These are phyloP conservation scores for Tulasnella sp. DNA, from an alignment of 768 basidiomycete species.

Conservation along the genomic window DNA sequence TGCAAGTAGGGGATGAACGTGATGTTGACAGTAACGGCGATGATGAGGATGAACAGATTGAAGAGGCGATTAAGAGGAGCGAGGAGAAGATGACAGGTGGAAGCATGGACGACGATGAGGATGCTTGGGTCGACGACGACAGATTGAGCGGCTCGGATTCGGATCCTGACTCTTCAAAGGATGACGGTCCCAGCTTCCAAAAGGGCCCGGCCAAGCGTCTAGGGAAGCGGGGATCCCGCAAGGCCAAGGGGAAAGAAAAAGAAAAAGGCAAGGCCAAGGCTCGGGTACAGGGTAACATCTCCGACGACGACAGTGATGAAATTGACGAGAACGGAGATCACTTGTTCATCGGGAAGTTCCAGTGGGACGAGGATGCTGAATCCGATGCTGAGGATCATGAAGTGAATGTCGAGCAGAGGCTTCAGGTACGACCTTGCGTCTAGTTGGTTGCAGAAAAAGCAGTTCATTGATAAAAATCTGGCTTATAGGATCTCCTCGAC, in stretches of 20 bases:
- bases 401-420: constrained; percentile 16
- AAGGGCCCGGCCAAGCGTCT: too few species aligned
- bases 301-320: too few species aligned
- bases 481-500: constrained; percentile 47
- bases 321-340: too few species aligned
- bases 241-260: too few species aligned
- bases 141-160: constrained; percentile 34
- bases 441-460: constrained; percentile 37
- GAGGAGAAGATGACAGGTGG: constrained; percentile 26
- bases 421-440: constrained; percentile 24
- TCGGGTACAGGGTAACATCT: too few species aligned
- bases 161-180: too few species aligned
- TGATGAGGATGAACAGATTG: constrained; percentile 30
- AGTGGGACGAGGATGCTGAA: constrained; percentile 28
- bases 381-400: constrained; percentile 32
- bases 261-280: too few species aligned
- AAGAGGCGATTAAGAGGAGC: constrained; percentile 19
- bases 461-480: constrained; percentile 35
- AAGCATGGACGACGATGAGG: constrained; percentile 36
- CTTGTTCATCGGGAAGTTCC: background rate
- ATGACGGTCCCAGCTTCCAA: too few species aligned
- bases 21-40: constrained; percentile 25
- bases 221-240: too few species aligned
- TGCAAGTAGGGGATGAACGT: constrained; percentile 28
- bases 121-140: constrained; percentile 36